Percentiles rank a stretch among this genome's conserved stretches.
These are phyloP conservation scores for Acacia concinna DNA, from an alignment of 331 rosid genomes.

Conservation along the genomic window DNA sequence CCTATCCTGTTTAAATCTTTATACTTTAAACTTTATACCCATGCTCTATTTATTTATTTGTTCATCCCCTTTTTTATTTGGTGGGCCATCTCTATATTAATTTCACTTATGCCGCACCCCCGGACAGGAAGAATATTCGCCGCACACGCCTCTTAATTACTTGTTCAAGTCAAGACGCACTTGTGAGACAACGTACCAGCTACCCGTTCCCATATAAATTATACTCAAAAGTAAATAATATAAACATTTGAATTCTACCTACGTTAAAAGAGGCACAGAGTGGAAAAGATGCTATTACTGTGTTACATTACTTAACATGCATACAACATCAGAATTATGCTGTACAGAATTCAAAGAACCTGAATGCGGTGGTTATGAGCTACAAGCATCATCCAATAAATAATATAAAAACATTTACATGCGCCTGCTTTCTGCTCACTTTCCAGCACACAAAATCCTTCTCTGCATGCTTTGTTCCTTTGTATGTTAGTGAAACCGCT, in stretches of 20 bases:
- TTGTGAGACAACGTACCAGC: neutral
- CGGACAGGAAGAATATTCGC: neutral
- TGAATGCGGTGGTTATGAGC: slow-evolving; percentile 25
- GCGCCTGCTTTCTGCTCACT: slow-evolving; percentile 34
- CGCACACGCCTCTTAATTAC: neutral
- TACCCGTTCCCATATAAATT: neutral
- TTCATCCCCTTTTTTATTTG: neutral
- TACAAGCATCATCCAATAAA: slow-evolving; percentile 28
- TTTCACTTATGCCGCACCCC: neutral
- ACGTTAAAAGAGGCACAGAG: neutral
- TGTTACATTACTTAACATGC: slow-evolving; percentile 14
- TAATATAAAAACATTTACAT: slow-evolving; percentile 25
- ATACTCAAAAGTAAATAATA: neutral
- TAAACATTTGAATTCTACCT: neutral
- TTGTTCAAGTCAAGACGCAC: neutral
- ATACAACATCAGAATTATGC: slow-evolving; percentile 30
- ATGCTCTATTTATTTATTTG: neutral
- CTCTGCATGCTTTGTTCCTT: slow-evolving; percentile 25
- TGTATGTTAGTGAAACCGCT: slow-evolving; percentile 41
- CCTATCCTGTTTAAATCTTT: neutral
- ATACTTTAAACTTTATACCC: too few relatives aligned
- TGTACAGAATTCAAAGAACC: slow-evolving; percentile 42
- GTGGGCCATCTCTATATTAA: neutral
- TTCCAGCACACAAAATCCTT: slow-evolving; percentile 30
- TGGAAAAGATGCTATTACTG: neutral